Evolutionary conservation across 148 eudicot species (phyloP).

Genomic region (Agrostemma githago): DNA sequence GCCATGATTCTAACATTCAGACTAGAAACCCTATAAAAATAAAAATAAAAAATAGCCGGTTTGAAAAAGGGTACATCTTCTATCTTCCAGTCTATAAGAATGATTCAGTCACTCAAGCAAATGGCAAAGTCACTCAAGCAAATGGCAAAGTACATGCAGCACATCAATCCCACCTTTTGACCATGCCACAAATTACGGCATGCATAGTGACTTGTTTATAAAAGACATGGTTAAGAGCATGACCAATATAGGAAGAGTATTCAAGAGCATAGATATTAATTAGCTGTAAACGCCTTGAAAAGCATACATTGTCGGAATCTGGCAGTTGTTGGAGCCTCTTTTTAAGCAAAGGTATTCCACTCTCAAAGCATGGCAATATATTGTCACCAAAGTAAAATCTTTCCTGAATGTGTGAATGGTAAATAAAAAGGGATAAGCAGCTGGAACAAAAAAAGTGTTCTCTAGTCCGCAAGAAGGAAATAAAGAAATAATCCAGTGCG

Average conservation of each 20-base stretch:
- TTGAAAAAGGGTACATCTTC: neutral
- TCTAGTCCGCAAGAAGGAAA: slow-evolving; percentile 1
- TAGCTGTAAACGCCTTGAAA: slow-evolving; percentile 13
- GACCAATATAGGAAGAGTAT: neutral
- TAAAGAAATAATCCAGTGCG: neutral
- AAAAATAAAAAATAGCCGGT: too few relatives aligned
- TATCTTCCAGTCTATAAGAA: neutral
- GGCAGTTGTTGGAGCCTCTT: slow-evolving; percentile 88
- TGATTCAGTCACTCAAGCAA: neutral
- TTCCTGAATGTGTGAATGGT: slow-evolving; percentile 49
- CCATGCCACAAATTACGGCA: neutral
- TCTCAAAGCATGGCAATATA: slow-evolving; percentile 94
- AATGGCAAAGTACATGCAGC: neutral
- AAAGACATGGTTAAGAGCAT: neutral
- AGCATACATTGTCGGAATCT: slow-evolving; percentile 85
- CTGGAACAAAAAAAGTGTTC: neutral
- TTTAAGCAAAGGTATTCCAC: slow-evolving; percentile 90
- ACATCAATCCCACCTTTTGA: neutral
- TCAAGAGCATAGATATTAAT: neutral
- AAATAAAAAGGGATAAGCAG: slow-evolving; percentile 10
- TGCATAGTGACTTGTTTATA: neutral
- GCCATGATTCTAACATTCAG: neutral
- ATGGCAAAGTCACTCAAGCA: neutral
- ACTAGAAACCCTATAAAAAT: neutral
- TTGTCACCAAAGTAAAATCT: slow-evolving; percentile 97